Base-by-base conservation (phyloP, 345 rosid genomes). In the Clarkia xantiana region DNA sequence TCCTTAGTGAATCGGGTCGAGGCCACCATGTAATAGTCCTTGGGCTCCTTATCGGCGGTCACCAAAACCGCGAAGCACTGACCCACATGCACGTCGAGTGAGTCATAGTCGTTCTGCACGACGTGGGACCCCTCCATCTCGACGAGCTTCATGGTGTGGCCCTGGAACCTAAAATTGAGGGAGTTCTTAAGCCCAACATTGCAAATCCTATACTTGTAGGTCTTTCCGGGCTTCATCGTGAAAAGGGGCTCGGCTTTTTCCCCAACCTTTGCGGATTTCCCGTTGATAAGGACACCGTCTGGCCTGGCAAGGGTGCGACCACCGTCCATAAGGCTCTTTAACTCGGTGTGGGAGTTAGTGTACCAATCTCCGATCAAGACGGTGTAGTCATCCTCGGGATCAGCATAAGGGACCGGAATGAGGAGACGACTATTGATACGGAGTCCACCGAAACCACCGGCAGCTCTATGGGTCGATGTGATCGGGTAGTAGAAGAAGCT, bases 71-170 rank as follows among this genome's bases (percentile, higher is more conserved):
- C 18, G 22, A 36, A 75, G 63, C 93, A 82, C 59, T 79, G 84
- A 13, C 87, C 87, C 14, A 82, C 69, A 18, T 82, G 93, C 12
- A 79, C 69, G 34, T 82, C 93, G 6, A 82, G 76, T 12, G 87
- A 82, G 1, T 77, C 82, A 56, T 82, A 82, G 34, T n/a, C 22
- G 66, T 75, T 77, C 56, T 82, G 90, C 41, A 78, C 68, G 15
- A 60, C 62, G 57, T 78, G 90, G 3, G 90, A 78, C 0, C 90
- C 90, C 45, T 81, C 89, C 82, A 81, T 73, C 65, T 81, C 89
- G 12, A 81, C 85, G 15, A 81, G 75, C 76, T 75, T 79, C 86
- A 82, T 79, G 14, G 48, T 51, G 63, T 82, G 93, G 41, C 70
- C 77, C 53, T 82, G 93, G 65, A 82, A 62, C 71, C 83, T 70